Base-by-base conservation (phyloP, 1,284 basidiomycete species). In the Vanrija pseudolonga region DNA sequence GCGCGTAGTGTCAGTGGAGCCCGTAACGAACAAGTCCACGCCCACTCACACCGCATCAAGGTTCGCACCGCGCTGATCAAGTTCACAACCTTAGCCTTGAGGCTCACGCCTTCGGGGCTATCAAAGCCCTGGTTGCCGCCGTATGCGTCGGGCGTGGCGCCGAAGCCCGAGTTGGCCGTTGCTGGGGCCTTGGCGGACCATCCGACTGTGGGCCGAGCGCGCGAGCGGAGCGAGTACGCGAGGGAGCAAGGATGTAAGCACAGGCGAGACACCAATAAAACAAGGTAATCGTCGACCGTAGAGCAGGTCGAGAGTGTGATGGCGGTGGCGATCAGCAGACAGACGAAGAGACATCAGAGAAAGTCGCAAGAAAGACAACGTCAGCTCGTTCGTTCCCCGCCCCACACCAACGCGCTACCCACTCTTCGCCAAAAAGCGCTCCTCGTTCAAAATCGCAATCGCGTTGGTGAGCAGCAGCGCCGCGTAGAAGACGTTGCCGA, bases 371-470 rank as follows among this genome's bases (percentile, higher is more conserved):
- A n/a, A n/a, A n/a, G n/a, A n/a, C n/a, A n/a, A n/a, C n/a, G n/a
- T n/a, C n/a, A n/a, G n/a, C n/a, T n/a, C n/a, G n/a, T n/a, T n/a
- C n/a, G n/a, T n/a, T n/a, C n/a, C n/a, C n/a, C n/a, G n/a, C n/a
- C n/a, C n/a, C n/a, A n/a, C n/a, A n/a, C n/a, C 24, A 18, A 11
- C 28, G 28, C 45, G 50, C 9, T 19, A 83, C 88, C 68, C 72
- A 97, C 95, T 92, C 73, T 88, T 81, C 20, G 91, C 89, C 45
- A 98, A 83, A 76, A 98, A 98, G 1, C 94, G 83, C 66, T 98
- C 94, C 76, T 98, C 94, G 69, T 87, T 96, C 52, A 98, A 81
- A 55, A 98, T 87, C 8, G 94, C 94, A 69, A 97, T 84, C 26
- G 91, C 90, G 74, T 98, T 98, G 62, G 92, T 85, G 71, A 97